Conservation (phyloP, 495 filamentous ascomycete genomes). For the Parathielavia appendiculata region DNA sequence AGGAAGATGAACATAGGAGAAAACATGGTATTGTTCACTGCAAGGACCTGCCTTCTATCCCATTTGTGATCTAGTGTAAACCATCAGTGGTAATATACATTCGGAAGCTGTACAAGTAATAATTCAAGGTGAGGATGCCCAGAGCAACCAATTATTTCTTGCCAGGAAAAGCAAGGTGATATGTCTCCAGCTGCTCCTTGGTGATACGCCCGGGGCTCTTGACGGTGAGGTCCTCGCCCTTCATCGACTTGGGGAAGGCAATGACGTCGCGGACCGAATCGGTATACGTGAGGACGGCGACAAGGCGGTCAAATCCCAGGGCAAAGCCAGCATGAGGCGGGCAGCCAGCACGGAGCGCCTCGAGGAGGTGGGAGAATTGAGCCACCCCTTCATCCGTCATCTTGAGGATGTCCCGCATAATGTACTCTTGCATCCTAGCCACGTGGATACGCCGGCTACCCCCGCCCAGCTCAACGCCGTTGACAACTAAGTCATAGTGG, state of each 20-base stretch:
- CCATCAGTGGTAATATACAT: constrained; percentile 1
- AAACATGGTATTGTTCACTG: background rate
- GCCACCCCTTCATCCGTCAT: constrained; percentile 56
- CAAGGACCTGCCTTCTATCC: background rate
- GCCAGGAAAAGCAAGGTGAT: constrained; percentile 50
- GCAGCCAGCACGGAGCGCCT: constrained; percentile 79
- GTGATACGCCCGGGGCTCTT: constrained; percentile 64
- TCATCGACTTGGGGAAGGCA: constrained; percentile 89
- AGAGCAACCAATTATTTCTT: background rate
- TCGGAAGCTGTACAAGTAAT: constrained; percentile 1
- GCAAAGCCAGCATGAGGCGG: constrained; percentile 96
- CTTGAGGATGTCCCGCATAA: constrained; percentile 76
- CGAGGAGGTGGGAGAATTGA: constrained; percentile 79
- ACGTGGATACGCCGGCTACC: constrained; percentile 91
- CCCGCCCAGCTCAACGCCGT: constrained; percentile 90
- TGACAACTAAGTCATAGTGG: constrained; percentile 93
- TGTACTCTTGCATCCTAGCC: constrained; percentile 73
- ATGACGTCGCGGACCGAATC: constrained; percentile 85
- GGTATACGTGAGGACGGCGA: constrained; percentile 72
- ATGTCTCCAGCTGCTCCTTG: constrained; percentile 59
- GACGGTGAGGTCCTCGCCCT: constrained; percentile 78
- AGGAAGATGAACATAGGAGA: background rate
- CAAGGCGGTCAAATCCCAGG: constrained; percentile 82
- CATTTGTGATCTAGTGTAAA: background rate
- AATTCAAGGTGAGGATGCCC: background rate